phyloP scores from a whole-genome alignment of 2,329 filamentous ascomycete genomes.

The Phyllosticta citrichinensis region DNA sequence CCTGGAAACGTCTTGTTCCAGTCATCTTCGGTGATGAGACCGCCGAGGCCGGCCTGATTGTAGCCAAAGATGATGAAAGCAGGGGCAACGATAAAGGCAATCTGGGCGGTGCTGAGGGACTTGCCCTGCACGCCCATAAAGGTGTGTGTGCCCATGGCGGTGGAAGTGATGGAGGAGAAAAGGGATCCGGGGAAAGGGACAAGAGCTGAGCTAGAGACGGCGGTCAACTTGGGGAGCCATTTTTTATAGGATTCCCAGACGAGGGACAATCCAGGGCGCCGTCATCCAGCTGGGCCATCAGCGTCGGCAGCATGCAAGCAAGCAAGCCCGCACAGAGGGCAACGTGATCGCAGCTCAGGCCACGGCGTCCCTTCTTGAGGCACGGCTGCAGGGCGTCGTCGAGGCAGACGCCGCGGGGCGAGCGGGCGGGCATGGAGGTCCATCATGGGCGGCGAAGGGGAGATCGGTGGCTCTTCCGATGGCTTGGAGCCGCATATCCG shows the following conservation, averaged over 20 bases:
- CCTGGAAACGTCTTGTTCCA: slow-evolving; percentile 38
- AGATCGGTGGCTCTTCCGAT: not conserved
- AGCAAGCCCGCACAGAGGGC: not conserved
- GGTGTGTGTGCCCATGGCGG: slow-evolving; percentile 36
- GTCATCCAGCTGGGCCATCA: not conserved
- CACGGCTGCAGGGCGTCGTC: not conserved
- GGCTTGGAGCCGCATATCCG: not conserved
- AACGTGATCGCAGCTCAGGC: not conserved
- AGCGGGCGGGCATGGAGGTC: not conserved
- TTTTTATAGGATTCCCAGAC: not conserved
- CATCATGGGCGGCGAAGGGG: not conserved
- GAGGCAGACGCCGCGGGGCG: not conserved
- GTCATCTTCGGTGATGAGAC: slow-evolving; percentile 32
- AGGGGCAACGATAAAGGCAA: slow-evolving; percentile 29
- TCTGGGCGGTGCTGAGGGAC: slow-evolving; percentile 22
- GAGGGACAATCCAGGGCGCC: not conserved
- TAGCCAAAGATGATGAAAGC: slow-evolving; percentile 43
- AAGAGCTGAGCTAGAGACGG: not conserved
- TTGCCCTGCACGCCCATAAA: slow-evolving; percentile 17
- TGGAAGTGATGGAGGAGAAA: slow-evolving; percentile 30
- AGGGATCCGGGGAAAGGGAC: not conserved
- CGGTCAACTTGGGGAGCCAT: not conserved
- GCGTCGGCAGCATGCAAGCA: not conserved
- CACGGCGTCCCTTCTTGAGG: not conserved
- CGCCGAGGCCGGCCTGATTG: slow-evolving; percentile 42